Base-by-base conservation (phyloP, 805 yeast genomes). In the Cyberlindnera sargentensis region DNA sequence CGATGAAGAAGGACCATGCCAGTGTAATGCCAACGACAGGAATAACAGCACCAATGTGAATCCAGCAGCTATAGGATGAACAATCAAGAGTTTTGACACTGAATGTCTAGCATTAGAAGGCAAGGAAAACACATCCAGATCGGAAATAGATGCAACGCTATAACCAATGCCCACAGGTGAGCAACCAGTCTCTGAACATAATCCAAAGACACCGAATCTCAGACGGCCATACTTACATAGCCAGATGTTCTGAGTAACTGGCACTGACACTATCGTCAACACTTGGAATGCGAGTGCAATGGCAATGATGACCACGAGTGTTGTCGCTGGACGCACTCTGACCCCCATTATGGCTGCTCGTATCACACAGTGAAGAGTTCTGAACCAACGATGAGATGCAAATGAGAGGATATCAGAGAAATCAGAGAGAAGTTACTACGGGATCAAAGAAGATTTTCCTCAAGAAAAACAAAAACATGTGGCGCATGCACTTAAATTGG, bases 201-300 rank as follows among this genome's bases (percentile, higher is more conserved):
- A 71, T 2, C 91, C 91, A 62, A 81, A 81, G 1, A 83, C 85
- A 3, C 91, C 91, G 55, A 79, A 84, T 48, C 64, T 59, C 55
- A 69, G 69, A 20, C 71, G 75, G 23, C 66, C 64, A 55, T 67
- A 76, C 2, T 69, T 59, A 39, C 84, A 74, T 3, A 84, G 67
- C 3, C 74, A 54, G 26, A 82, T 66, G 23, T 49, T 46, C 8
- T 58, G 53, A 0, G 84, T 72, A 11, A 82, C 61, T 0, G 91
- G 91, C 3, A 72, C 80, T 0, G 88, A 68, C 7, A 82, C 50
- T 5, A 80, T 72, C 1, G 88, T 74, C 2, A 82, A 56, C 15
- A 82, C 58, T 50, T 82, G 84, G 42, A 82, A 70, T 2, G 73
- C 73, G 47, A 80, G 68, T 2, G 86, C 72, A 4, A 78, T 56